Base-by-base conservation (phyloP, 768 basidiomycete species). In the Hortiboletus campestris region DNA sequence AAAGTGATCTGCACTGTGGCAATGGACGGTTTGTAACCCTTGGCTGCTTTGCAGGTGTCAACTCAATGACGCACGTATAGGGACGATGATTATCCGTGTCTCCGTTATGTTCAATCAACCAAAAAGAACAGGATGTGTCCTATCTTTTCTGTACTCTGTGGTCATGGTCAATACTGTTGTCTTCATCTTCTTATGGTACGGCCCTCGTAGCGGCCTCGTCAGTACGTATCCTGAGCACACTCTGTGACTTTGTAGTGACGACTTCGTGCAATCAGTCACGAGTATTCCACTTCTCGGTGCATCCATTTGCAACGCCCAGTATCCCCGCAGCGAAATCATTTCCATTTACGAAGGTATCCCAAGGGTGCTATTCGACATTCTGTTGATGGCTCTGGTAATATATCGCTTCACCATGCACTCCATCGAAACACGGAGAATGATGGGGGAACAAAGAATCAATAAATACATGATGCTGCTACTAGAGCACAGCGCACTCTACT, bases 81-180 rank as follows among this genome's bases (percentile, higher is more conserved):
- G 28, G 14, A 62, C 57, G 22, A 61, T 62, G 55, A 51, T 62
- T 57, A 31, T 62, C 17, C 49, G 59, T 28, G 46, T 62, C 7
- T 54, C 58, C 4, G 61, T 25, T 17, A 62, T 61, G 61, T 57
- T 60, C 49, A n/a, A 19, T 17, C 31, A 39, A 46, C 56, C 52
- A 0, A 57, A 41, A 31, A 44, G 42, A 31, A 20, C 25, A n/a
- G 47, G 8, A 22, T 31, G 32, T 1, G 46, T 54, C 13, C 42
- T 61, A 28, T 42, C 25, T 19, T 47, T 36, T 20, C n/a, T 62
- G 13, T 61, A 32, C 34, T 31, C 39, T 9, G 17, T 55, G 0
- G 17, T 62, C 38, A 4, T 16, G 4, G n/a, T 42, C 38, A 8
- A 31, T 6, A 1, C 6, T 4, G 13, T 62, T 4, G 32, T 53